phyloP scores from a whole-genome alignment of 2,329 filamentous ascomycete species.

The Fusarium nanum region DNA sequence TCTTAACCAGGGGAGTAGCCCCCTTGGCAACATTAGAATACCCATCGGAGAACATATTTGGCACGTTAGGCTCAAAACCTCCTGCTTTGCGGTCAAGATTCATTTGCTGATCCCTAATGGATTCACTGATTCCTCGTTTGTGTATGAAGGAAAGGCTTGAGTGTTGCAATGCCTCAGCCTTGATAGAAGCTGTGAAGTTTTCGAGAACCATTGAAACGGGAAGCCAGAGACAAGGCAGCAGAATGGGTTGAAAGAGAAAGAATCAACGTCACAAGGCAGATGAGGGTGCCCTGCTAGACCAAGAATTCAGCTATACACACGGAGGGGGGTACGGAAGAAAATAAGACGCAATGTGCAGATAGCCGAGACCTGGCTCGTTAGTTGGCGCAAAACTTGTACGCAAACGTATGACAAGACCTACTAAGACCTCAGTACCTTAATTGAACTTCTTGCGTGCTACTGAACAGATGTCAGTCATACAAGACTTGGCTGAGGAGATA shows the following conservation, averaged over 20 bases:
- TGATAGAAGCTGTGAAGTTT: not conserved
- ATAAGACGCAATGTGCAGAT: not conserved
- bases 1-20: not conserved
- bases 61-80: not conserved
- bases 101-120: not conserved
- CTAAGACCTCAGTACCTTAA: not conserved
- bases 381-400: not conserved
- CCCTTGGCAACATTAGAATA: not conserved
- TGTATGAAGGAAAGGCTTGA: not conserved
- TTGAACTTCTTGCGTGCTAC: not conserved
- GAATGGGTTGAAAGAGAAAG: not conserved
- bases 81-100: not conserved
- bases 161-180: not conserved
- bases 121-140: not conserved
- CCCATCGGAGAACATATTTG: not conserved
- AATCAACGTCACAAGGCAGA: not conserved
- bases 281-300: not conserved
- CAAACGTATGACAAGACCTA: not conserved
- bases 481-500: not conserved
- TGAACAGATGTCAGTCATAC: not conserved
- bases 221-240: not conserved
- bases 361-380: not conserved
- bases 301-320: not conserved
- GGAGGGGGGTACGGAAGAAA: not conserved
- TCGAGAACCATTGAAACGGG: not conserved